phyloP scores from a whole-genome alignment of 805 yeast species.

The Jamesozyma piceae region DNA sequence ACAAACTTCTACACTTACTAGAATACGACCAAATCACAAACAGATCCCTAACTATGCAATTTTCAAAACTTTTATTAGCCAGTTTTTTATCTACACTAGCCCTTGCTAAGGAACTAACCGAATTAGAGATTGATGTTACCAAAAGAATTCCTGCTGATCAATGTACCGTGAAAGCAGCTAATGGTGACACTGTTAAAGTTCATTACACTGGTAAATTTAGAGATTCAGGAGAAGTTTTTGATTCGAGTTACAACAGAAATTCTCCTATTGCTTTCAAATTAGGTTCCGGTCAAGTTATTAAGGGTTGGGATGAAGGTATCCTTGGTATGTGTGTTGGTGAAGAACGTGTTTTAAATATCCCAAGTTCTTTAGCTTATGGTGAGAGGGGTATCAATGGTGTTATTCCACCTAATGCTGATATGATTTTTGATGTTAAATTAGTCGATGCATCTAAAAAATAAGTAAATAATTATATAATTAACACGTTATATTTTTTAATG shows the following conservation, averaged over 20 bases:
- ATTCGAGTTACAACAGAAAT: constrained; percentile 57
- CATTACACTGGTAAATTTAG: constrained; percentile 69
- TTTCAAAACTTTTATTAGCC: constrained; percentile 3
- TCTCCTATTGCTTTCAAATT: constrained; percentile 62
- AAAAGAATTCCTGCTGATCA: constrained; percentile 40
- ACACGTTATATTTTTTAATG: background rate
- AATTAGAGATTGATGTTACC: constrained; percentile 35
- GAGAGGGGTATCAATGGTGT: constrained; percentile 62
- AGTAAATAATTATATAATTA: too few species aligned
- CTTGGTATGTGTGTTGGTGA: constrained; percentile 83
- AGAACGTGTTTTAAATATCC: constrained; percentile 67
- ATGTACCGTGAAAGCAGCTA: constrained; percentile 48
- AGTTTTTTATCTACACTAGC: constrained; percentile 3
- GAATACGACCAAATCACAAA: background rate
- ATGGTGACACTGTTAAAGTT: constrained; percentile 62
- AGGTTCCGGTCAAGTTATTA: constrained; percentile 72
- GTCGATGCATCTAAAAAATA: constrained; percentile 10
- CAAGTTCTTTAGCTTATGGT: constrained; percentile 75
- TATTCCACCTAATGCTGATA: constrained; percentile 70
- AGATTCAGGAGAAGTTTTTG: constrained; percentile 61
- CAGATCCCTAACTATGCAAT: constrained; percentile 4
- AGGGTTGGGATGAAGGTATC: constrained; percentile 88
- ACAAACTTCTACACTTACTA: too few species aligned
- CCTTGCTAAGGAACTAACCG: constrained; percentile 21
- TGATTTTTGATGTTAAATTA: constrained; percentile 32